Percentiles rank a stretch among this genome's conserved stretches.
phyloP scores from a whole-genome alignment of 306 rosid species.

The Rubus idaeus region DNA sequence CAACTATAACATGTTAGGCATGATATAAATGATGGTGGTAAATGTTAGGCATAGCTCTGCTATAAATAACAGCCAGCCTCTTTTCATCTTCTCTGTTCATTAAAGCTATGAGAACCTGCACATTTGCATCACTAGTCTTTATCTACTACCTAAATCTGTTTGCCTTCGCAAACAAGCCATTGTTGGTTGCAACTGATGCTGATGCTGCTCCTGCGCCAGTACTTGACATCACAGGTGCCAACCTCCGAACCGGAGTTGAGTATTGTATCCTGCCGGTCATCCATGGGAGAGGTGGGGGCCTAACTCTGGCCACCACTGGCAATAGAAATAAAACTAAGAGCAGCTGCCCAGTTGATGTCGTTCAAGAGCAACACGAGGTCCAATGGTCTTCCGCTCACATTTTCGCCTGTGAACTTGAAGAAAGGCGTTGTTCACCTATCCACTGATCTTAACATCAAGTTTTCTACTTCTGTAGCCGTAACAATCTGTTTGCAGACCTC shows the following conservation, averaged over 20 bases:
- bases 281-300: slow-evolving; percentile 46
- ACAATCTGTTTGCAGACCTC: slow-evolving; percentile 31
- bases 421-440: slow-evolving; percentile 40
- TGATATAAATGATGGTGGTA: not conserved
- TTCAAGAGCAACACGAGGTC: slow-evolving; percentile 37
- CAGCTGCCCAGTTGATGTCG: slow-evolving; percentile 54
- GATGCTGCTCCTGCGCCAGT: slow-evolving; percentile 37
- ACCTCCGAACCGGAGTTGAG: slow-evolving; percentile 18
- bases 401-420: slow-evolving; percentile 35
- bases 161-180: slow-evolving; percentile 6
- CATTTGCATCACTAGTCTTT: not conserved
- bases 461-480: not conserved
- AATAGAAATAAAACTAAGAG: slow-evolving; percentile 10
- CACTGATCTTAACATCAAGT: slow-evolving; percentile 49
- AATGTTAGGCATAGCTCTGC: not conserved
- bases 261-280: slow-evolving; percentile 52
- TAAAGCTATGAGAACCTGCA: not conserved
- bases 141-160: slow-evolving; percentile 15
- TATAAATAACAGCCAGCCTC: not conserved
- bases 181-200: slow-evolving; percentile 17
- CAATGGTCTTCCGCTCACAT: slow-evolving; percentile 34
- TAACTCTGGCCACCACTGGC: slow-evolving; percentile 36
- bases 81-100: not conserved
- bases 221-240: slow-evolving; percentile 37
- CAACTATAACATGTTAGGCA: not conserved